Evolutionary conservation across 1,284 basidiomycete species (phyloP).

Genomic region (Agroathelia rolfsii): DNA sequence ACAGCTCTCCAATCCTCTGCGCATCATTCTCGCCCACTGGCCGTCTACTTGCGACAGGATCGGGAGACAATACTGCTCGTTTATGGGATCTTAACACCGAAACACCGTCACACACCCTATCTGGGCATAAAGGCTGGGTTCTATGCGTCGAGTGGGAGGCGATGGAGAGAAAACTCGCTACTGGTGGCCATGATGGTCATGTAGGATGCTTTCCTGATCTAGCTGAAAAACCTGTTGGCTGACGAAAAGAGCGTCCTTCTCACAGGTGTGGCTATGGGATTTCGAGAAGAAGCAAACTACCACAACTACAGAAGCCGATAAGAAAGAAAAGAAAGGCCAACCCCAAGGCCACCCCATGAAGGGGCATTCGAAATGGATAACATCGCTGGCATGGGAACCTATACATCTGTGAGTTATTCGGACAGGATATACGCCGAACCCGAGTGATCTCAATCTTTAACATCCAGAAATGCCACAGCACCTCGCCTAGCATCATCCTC

Average conservation of each 20-base stretch:
- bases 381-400: slow-evolving; percentile 94
- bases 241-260: slow-evolving; percentile 2
- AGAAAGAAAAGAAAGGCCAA: slow-evolving; percentile 78
- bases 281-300: too few species aligned
- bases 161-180: slow-evolving; percentile 82
- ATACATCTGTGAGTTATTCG: slow-evolving; percentile 64
- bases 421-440: background rate
- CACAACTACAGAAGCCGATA: too few species aligned
- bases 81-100: slow-evolving; percentile 95
- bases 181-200: slow-evolving; percentile 86
- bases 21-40: slow-evolving; percentile 94
- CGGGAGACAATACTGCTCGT: slow-evolving; percentile 88
- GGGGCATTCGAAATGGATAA: slow-evolving; percentile 97
- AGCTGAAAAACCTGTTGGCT: slow-evolving; percentile 1
- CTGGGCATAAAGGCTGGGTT: slow-evolving; percentile 93
- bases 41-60: slow-evolving; percentile 84
- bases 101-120: slow-evolving; percentile 79
- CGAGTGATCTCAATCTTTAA: background rate
- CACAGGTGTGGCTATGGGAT: slow-evolving; percentile 78
- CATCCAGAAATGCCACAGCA: slow-evolving; percentile 49
- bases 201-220: slow-evolving; percentile 30
- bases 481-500: slow-evolving; percentile 93
- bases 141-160: slow-evolving; percentile 97
- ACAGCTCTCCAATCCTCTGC: slow-evolving; percentile 90
- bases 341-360: slow-evolving; percentile 76